Base-by-base conservation (phyloP, 164 flowering plant genomes). In the Tinospora cordifolia region DNA sequence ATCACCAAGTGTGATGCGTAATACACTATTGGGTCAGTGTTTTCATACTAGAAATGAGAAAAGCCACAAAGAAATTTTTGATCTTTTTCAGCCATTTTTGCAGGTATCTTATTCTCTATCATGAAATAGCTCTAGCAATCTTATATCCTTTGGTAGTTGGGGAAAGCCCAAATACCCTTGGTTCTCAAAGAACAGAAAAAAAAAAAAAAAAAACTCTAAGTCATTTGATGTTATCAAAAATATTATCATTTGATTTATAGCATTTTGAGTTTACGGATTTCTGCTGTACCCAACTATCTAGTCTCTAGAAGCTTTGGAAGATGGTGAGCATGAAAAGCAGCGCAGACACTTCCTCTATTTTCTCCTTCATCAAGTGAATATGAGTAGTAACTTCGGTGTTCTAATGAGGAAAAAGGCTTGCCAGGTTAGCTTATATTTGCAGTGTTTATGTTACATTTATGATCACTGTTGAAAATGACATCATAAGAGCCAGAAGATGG, bases 291-390 rank as follows among this genome's bases (percentile, higher is more conserved):
- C 59, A n/a, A 63, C 10, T 73, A 2, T 79, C 15, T 79, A 93
- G 98, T 93, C 98, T 72, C 93, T 93, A 74, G 98, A 93, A 80
- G 88, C 97, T 75, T 84, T 91, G 80, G 93, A 90, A 85, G 98
- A 91, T 83, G 97, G 93, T 25, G 98, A 93, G 62, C 90, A 88
- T 85, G 96, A 90, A 81, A 88, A 84, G 78, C 96, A 93, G 75
- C 85, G 98, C 38, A 85, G 97, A 69, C 87, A 88, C 82, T 84
- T 90, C 74, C 78, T 93, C 26, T 93, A 87, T 78, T 93, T 93
- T 84, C 94, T 93, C 41, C 92, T 93, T 21, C 93, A 91, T 76
- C 98, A 93, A 86, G 97, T 90, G 30, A 81, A 91, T 17, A 85
- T 82, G 74, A 91, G 98, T 82, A 88, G 91, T 80, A 93, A 93